Conservation (phyloP, 371 early-diverging fungal genomes). For the Mortierella sp. region DNA sequence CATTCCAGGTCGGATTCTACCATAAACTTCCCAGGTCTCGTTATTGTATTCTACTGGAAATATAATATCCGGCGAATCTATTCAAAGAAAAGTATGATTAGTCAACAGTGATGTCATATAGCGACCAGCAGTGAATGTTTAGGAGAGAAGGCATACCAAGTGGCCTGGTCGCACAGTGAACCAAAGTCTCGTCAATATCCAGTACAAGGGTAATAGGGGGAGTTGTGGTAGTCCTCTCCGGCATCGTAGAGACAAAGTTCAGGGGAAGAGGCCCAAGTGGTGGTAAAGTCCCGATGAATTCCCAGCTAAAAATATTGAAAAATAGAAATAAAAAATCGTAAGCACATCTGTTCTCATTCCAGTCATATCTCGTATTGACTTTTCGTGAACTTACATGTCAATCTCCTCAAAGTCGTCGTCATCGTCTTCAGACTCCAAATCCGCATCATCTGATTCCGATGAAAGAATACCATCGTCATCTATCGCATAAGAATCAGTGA, state of each 20-base stretch:
- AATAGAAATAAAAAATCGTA: neutral
- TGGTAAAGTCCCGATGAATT: constrained; percentile 69
- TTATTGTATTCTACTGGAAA: constrained; percentile 74
- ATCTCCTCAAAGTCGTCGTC: constrained; percentile 59
- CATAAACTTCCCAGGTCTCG: constrained; percentile 55
- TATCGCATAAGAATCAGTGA: constrained; percentile 6
- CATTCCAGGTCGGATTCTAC: constrained; percentile 55
- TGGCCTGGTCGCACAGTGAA: constrained; percentile 71
- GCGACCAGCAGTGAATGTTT: neutral
- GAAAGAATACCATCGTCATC: constrained; percentile 56
- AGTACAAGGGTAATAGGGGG: constrained; percentile 76
- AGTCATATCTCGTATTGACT: neutral
- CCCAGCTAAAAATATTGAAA: constrained; percentile 50
- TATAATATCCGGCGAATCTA: constrained; percentile 62
- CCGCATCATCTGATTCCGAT: constrained; percentile 54
- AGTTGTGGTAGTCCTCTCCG: constrained; percentile 68
- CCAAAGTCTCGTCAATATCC: constrained; percentile 84
- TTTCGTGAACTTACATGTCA: constrained; percentile 35
- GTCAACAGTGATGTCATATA: neutral
- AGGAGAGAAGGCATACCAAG: constrained; percentile 42
- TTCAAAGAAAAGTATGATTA: neutral
- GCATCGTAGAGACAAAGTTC: constrained; percentile 63
- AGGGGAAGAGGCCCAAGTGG: constrained; percentile 65
- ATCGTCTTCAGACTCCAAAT: constrained; percentile 62
- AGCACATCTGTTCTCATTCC: neutral